Conservation (phyloP, 1,139 yeast species). For the Geotrichum fermentans region DNA sequence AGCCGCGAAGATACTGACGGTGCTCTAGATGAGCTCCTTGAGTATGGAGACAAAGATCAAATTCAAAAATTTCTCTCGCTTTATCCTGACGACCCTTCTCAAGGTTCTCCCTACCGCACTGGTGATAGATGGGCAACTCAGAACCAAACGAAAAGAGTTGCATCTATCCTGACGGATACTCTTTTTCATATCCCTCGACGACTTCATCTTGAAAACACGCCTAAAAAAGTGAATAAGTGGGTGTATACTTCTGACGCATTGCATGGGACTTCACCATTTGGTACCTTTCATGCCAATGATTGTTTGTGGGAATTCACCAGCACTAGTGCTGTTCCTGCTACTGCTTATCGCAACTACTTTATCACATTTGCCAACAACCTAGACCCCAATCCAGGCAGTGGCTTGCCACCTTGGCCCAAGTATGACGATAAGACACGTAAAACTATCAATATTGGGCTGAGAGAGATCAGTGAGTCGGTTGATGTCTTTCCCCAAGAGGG, state of each 20-base stretch:
- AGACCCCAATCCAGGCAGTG: constrained; percentile 21
- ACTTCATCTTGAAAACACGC: constrained; percentile 15
- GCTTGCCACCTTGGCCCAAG: constrained; percentile 18
- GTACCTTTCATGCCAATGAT: constrained; percentile 22
- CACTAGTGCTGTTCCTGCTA: constrained; percentile 10
- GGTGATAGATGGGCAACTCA: constrained; percentile 18
- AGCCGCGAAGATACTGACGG: constrained; percentile 5
- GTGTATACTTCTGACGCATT: constrained; percentile 17
- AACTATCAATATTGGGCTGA: constrained; percentile 4
- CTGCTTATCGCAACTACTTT: constrained; percentile 22
- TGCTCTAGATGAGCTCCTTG: not conserved
- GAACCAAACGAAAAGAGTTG: constrained; percentile 23
- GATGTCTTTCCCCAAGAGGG: not conserved
- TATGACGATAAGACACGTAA: constrained; percentile 29
- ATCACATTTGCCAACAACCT: constrained; percentile 24
- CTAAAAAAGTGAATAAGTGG: not conserved
- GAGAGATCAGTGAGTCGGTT: constrained; percentile 16
- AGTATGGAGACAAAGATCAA: constrained; percentile 11
- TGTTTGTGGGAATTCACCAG: constrained; percentile 8
- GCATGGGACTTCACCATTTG: constrained; percentile 21
- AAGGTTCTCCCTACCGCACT: constrained; percentile 27
- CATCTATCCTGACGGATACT: constrained; percentile 24
- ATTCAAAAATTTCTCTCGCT: constrained; percentile 11
- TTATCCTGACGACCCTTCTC: constrained; percentile 23
- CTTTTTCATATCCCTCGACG: constrained; percentile 25